These are phyloP conservation scores for Lonicera japonica DNA, from an alignment of 129 eudicot species.

Conservation along the genomic window DNA sequence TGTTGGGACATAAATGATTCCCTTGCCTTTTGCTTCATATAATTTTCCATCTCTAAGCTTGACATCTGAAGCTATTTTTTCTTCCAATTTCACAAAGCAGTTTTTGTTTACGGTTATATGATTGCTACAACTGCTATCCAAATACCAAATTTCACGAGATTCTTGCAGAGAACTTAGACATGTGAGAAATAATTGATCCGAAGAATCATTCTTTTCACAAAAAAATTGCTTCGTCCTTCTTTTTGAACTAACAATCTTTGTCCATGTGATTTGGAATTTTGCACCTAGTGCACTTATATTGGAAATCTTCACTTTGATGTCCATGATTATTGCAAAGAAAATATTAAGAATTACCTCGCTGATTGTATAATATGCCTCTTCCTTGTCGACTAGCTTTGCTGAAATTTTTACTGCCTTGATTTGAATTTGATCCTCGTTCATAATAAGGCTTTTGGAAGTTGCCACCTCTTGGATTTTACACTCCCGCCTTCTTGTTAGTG, in stretches of 20 bases:
- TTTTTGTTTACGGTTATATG: too few relatives aligned
- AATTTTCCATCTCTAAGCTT: too few relatives aligned
- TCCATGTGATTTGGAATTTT: neutral
- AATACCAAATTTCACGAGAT: neutral
- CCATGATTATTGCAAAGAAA: neutral
- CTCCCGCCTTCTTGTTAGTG: neutral
- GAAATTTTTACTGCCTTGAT: too few relatives aligned
- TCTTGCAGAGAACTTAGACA: neutral
- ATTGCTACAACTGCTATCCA: neutral
- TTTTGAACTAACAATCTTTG: neutral
- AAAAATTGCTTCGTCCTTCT: neutral
- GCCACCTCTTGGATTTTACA: neutral
- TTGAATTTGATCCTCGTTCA: neutral
- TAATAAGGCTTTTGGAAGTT: neutral
- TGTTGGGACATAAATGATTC: too few relatives aligned
- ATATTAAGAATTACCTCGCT: neutral
- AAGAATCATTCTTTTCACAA: neutral
- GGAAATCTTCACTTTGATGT: neutral
- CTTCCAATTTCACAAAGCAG: neutral
- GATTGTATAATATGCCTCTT: neutral
- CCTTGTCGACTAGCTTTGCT: neutral
- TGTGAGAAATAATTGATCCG: neutral
- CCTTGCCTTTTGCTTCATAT: too few relatives aligned
- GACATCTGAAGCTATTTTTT: neutral
- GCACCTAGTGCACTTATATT: neutral